Conservation (phyloP, 2,329 filamentous ascomycete species). For the Fusarium neocosmosporiellum region DNA sequence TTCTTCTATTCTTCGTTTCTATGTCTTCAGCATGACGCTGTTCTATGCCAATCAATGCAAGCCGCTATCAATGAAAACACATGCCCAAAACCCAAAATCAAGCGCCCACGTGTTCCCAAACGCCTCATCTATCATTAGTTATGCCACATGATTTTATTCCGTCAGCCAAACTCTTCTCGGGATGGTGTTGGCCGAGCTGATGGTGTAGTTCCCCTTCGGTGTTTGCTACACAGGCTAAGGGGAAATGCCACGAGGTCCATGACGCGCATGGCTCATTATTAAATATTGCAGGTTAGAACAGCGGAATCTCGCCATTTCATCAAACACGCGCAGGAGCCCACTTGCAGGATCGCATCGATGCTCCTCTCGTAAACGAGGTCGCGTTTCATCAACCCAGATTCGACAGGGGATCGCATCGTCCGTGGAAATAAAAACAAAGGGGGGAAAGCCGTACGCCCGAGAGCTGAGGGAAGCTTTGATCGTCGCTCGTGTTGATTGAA, state of each 20-base stretch:
- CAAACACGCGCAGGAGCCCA: background rate
- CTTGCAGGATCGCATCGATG: background rate
- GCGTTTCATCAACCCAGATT: slow-evolving; percentile 11
- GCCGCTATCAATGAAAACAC: background rate
- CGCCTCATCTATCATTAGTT: slow-evolving; percentile 6
- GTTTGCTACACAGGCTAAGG: background rate
- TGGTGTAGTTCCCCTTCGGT: background rate
- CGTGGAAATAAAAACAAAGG: slow-evolving; percentile 3
- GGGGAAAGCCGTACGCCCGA: background rate
- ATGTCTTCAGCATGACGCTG: background rate
- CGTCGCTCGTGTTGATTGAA: background rate
- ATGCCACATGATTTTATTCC: background rate
- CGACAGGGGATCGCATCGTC: slow-evolving; percentile 4
- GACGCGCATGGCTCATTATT: slow-evolving; percentile 1
- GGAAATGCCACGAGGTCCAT: slow-evolving; percentile 10
- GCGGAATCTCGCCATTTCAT: background rate
- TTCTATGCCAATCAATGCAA: background rate
- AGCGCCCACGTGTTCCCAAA: slow-evolving; percentile 5
- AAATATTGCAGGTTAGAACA: background rate
- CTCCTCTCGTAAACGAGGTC: background rate
- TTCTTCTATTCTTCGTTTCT: background rate
- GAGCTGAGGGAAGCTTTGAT: background rate
- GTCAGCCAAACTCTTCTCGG: slow-evolving; percentile 1
- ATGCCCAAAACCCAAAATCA: background rate
- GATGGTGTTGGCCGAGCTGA: background rate